Percentiles rank a stretch among this genome's conserved stretches.
These are phyloP conservation scores for Aquilaria agallochum DNA, from an alignment of 441 rosid species.

Conservation along the genomic window DNA sequence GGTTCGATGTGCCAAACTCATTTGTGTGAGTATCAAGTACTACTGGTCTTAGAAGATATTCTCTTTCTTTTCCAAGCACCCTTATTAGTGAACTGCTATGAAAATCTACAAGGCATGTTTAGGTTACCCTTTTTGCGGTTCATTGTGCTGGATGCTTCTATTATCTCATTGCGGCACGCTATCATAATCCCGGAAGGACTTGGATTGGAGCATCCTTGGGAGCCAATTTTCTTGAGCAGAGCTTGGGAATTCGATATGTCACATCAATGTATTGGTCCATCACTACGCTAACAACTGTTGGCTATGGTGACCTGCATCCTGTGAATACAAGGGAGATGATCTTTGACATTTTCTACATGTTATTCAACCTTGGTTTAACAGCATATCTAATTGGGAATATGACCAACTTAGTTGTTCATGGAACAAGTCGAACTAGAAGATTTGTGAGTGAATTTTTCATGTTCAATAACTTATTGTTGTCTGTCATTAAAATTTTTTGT, in stretches of 20 bases:
- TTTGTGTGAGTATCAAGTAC: slow-evolving; percentile 51
- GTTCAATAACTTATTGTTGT: slow-evolving; percentile 7
- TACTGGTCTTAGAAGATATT: neutral
- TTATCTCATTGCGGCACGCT: slow-evolving; percentile 69
- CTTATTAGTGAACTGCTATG: neutral
- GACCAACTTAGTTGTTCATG: slow-evolving; percentile 91
- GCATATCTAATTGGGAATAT: slow-evolving; percentile 90
- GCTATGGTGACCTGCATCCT: slow-evolving; percentile 88
- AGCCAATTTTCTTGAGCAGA: slow-evolving; percentile 32
- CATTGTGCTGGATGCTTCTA: slow-evolving; percentile 84
- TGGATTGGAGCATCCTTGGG: slow-evolving; percentile 60
- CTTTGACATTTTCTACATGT: slow-evolving; percentile 78
- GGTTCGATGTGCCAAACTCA: slow-evolving; percentile 83
- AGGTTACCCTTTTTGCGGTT: slow-evolving; percentile 83
- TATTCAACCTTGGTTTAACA: slow-evolving; percentile 76
- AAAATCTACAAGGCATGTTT: slow-evolving; percentile 9
- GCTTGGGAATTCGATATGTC: slow-evolving; percentile 68
- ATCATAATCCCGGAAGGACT: slow-evolving; percentile 44
- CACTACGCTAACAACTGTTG: slow-evolving; percentile 82
- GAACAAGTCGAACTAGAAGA: slow-evolving; percentile 79
- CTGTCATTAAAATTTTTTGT: neutral
- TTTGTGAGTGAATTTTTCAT: slow-evolving; percentile 49
- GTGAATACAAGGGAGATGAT: slow-evolving; percentile 80
- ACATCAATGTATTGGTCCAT: slow-evolving; percentile 90
- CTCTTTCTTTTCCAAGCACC: neutral